Evolutionary conservation across 257 asterid genomes (phyloP).

Genomic region (Solanum medicagineum): DNA sequence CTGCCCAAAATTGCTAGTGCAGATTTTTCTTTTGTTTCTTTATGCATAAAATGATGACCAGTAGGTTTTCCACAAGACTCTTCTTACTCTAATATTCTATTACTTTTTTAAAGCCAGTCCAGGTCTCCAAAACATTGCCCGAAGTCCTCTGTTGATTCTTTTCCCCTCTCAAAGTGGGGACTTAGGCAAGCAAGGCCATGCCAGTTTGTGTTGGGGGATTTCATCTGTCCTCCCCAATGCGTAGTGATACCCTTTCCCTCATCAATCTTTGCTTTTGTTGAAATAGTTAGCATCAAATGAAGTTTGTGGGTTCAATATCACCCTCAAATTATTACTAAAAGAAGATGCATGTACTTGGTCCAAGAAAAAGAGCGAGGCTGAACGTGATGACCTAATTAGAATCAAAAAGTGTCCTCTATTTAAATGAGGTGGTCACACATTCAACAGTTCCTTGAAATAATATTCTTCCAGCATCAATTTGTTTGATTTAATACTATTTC

Average conservation of each 20-base stretch:
- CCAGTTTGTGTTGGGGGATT: not conserved
- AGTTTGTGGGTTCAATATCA: not conserved
- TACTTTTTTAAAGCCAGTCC: not conserved
- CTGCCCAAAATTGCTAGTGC: not conserved
- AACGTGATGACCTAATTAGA: not conserved
- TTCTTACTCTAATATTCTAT: not conserved
- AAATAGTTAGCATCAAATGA: not conserved
- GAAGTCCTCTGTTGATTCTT: not conserved
- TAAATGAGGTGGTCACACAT: not conserved
- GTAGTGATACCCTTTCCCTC: not conserved
- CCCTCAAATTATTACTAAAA: too few species aligned
- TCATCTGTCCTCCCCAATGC: not conserved
- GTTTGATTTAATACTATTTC: not conserved
- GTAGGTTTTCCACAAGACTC: not conserved
- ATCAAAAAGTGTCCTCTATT: not conserved
- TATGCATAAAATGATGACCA: not conserved
- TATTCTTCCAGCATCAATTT: not conserved
- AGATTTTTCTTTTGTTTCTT: not conserved
- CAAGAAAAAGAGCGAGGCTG: not conserved
- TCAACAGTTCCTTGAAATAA: not conserved
- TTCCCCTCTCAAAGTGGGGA: not conserved
- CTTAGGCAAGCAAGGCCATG: not conserved
- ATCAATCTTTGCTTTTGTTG: not conserved
- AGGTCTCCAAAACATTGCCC: not conserved
- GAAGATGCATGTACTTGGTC: not conserved